Evolutionary conservation across 2,329 filamentous ascomycete species (phyloP).

Genomic region (Rhynchosporium graminicola): DNA sequence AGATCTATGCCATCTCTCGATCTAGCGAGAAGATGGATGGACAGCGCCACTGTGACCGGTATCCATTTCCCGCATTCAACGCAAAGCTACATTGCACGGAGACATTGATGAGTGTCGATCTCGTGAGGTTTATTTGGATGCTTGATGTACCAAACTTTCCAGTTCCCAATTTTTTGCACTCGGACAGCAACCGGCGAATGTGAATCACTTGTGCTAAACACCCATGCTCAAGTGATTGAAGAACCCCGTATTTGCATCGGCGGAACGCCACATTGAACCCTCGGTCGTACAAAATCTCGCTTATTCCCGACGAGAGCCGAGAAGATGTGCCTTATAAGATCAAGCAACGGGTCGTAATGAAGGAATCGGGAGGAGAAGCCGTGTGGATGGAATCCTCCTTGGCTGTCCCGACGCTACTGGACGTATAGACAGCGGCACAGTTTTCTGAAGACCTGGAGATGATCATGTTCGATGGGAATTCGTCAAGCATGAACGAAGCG

Average conservation of each 20-base stretch:
- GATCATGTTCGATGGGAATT: too few species aligned
- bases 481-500: too few species aligned
- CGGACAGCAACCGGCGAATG: background rate
- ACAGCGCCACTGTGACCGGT: background rate
- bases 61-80: background rate
- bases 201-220: background rate
- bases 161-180: background rate
- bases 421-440: too few species aligned
- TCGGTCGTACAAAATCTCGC: background rate
- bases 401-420: too few species aligned
- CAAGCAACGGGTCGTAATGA: background rate
- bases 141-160: background rate
- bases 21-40: background rate
- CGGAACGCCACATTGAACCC: conserved; percentile 6
- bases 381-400: background rate
- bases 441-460: too few species aligned
- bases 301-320: background rate
- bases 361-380: background rate
- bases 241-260: background rate
- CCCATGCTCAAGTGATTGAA: background rate
- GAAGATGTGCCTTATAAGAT: background rate
- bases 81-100: background rate
- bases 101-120: background rate
- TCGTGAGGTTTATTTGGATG: background rate
- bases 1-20: too few species aligned